Percentiles rank a stretch among this genome's conserved stretches.
phyloP scores from a whole-genome alignment of 2,329 filamentous ascomycete genomes.

The Talaromyces pinophilus region DNA sequence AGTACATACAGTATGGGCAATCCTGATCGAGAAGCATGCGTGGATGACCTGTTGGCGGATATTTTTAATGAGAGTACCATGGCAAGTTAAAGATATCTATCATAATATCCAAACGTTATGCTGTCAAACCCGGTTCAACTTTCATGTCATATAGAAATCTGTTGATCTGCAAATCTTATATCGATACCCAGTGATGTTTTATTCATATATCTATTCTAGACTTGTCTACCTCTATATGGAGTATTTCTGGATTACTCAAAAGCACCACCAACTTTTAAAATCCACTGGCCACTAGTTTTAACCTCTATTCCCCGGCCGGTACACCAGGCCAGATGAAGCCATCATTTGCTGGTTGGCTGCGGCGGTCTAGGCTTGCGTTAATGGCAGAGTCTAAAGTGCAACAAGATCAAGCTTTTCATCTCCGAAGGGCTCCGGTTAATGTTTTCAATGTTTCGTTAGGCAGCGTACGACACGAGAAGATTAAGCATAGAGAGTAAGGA shows the following conservation, averaged over 20 bases:
- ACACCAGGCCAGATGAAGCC: not conserved
- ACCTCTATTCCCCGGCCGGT: not conserved
- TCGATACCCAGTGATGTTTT: not conserved
- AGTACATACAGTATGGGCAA: slow-evolving; percentile 81
- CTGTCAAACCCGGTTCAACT: not conserved
- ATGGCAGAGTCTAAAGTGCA: not conserved
- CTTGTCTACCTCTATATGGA: not conserved
- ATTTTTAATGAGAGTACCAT: slow-evolving; percentile 74
- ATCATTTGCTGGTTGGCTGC: not conserved
- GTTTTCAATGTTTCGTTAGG: not conserved
- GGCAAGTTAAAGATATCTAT: slow-evolving; percentile 34
- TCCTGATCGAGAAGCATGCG: slow-evolving; percentile 66
- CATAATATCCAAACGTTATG: not conserved
- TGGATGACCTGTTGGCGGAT: slow-evolving; percentile 67
- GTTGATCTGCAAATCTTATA: not conserved
- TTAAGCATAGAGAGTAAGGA: not conserved
- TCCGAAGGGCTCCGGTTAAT: not conserved
- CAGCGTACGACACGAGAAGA: too few species aligned
- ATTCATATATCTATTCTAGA: not conserved
- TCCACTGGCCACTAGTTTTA: not conserved
- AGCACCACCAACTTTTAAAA: not conserved
- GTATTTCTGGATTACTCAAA: not conserved
- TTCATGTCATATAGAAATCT: not conserved
- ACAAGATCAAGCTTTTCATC: not conserved
- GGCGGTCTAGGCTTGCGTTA: too few species aligned